These are phyloP conservation scores for Zygotorulaspora mrakii DNA, from an alignment of 1,139 yeast genomes.

Conservation along the genomic window DNA sequence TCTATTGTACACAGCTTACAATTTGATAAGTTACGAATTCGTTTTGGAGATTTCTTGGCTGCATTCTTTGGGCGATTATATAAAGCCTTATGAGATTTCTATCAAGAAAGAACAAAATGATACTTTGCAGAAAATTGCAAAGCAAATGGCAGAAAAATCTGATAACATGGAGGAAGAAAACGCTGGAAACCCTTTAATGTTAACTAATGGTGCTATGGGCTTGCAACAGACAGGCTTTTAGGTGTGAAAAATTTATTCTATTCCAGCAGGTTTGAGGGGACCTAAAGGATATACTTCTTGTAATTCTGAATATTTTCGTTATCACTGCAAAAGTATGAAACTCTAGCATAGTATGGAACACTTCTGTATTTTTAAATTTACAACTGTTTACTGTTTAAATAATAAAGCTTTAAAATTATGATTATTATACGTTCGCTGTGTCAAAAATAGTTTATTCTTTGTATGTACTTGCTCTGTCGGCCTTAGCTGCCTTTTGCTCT, in stretches of 20 bases:
- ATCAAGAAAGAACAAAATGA: slow-evolving; percentile 73
- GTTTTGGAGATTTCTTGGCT: slow-evolving; percentile 91
- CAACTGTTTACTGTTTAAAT: slow-evolving; percentile 4
- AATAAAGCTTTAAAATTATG: not conserved
- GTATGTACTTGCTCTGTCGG: slow-evolving; percentile 37
- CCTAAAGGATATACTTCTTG: slow-evolving; percentile 4
- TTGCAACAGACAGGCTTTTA: slow-evolving; percentile 28
- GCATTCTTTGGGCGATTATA: slow-evolving; percentile 71
- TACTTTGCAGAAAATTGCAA: slow-evolving; percentile 59
- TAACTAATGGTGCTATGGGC: slow-evolving; percentile 50
- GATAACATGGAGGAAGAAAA: slow-evolving; percentile 44
- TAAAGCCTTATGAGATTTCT: slow-evolving; percentile 89
- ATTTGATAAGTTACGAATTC: slow-evolving; percentile 71
- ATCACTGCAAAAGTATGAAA: no score
- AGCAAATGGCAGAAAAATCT: slow-evolving; percentile 63
- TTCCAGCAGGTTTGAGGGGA: slow-evolving; percentile 22
- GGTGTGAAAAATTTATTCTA: not conserved
- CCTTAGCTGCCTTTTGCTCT: slow-evolving; percentile 60
- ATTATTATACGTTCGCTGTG: not conserved
- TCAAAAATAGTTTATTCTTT: slow-evolving; percentile 24
- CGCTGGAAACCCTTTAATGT: slow-evolving; percentile 53
- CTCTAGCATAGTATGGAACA: no score
- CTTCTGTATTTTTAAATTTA: no score
- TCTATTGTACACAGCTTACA: slow-evolving; percentile 80
- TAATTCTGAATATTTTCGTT: no score